Evolutionary conservation across 208 protist species (phyloP), one percentile per base, ranked within the genome.

Genomic region (Crithidia fasciculata): DNA sequence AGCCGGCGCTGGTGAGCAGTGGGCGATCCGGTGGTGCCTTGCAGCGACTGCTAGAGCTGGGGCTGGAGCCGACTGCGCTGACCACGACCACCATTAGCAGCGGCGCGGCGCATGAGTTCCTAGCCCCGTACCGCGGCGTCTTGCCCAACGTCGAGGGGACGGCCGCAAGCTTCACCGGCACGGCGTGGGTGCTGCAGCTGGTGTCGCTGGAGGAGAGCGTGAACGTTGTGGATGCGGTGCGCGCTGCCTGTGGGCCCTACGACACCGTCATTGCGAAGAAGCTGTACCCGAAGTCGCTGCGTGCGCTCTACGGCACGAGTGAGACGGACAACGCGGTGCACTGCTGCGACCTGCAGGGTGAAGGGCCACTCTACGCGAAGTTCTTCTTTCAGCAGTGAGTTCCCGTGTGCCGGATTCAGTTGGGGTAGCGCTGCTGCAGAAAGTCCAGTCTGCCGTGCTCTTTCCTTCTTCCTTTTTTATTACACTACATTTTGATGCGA

Each of bases 321-420:
- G 81, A 85, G 28, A 72, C 85, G 43, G 40, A 86, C 41, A 98
- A 98, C 67, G 95, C 96, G 7, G 87, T 99, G 49, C 98, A 99
- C 80, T 98, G 95, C 82, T 99, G 96, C 65, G 98, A 99, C 75
- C 78, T 99, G 40, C 83, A 84, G 3, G 91, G 91, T 47, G 98
- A 99, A 62, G 97, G 92, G 5, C 78, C 85, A 15, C 45, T 98
- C 45, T 95, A 95, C 72, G 72, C 89, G 6, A 84, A 93, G 52
- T 89, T 89, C 37, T 92, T 95, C 50, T 95, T 96, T 67, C 74
- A 81, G 15, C 40, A 62, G 15, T 78, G 50, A 62, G 28, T 28
- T 28, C 28, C 28, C 28, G 28, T 28, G 0, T 28, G 28, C 28
- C 28, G 28, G 28, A 28, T 28, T 28, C 28, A 1, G 28, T 28